phyloP scores from a whole-genome alignment of 2,329 filamentous ascomycete genomes.

The Whalleya microplaca region DNA sequence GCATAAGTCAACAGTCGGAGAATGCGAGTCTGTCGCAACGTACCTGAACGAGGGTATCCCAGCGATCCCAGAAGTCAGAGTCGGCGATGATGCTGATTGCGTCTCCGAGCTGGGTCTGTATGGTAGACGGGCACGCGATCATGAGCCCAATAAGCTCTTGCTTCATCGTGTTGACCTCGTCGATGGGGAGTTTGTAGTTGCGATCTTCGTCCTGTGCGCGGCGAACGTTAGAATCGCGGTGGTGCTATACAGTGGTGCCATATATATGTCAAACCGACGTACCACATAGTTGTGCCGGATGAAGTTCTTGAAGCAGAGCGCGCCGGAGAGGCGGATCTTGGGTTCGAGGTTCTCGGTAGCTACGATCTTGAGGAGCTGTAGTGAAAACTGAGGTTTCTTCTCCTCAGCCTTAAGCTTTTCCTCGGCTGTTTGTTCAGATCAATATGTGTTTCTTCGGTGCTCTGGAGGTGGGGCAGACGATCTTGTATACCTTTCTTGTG shows the following conservation, averaged over 20 bases:
- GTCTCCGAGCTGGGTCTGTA: slow-evolving; percentile 93
- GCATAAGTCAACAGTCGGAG: neutral
- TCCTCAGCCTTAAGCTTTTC: slow-evolving; percentile 77
- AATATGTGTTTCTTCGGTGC: slow-evolving; percentile 15
- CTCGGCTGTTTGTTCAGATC: slow-evolving; percentile 67
- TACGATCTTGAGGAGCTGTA: slow-evolving; percentile 88
- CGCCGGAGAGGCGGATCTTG: slow-evolving; percentile 83
- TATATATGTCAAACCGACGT: slow-evolving; percentile 40
- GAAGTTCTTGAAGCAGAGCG: slow-evolving; percentile 98
- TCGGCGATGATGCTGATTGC: slow-evolving; percentile 97
- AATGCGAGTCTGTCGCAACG: slow-evolving; percentile 26
- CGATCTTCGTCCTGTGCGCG: slow-evolving; percentile 78
- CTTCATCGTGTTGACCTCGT: slow-evolving; percentile 91
- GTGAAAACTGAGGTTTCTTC: slow-evolving; percentile 82
- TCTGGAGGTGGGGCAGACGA: slow-evolving; percentile 28
- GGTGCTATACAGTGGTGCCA: neutral
- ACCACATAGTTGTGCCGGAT: slow-evolving; percentile 91
- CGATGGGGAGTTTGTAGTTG: slow-evolving; percentile 80
- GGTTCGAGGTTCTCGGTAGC: slow-evolving; percentile 71
- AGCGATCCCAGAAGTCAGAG: slow-evolving; percentile 94
- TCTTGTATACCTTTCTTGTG: slow-evolving; percentile 79
- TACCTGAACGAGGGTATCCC: slow-evolving; percentile 92
- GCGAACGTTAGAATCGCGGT: slow-evolving; percentile 7
- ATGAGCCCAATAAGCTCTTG: slow-evolving; percentile 93
- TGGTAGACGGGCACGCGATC: slow-evolving; percentile 84